Conservation (phyloP, 192 early-diverging fungal genomes). For the Dissophora ornata region DNA sequence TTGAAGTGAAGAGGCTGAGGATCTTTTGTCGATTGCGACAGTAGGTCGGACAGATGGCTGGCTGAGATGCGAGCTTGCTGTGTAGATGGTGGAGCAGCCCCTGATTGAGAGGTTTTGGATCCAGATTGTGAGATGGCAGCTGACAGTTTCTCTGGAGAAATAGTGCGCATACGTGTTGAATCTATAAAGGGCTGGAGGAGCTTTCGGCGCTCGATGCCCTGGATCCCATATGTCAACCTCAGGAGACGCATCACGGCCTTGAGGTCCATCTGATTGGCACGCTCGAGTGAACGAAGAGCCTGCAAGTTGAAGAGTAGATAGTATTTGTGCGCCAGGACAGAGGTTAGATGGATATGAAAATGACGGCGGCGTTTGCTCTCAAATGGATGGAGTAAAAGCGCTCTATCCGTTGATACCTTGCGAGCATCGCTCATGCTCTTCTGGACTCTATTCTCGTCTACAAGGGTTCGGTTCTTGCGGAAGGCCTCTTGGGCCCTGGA, state of each 20-base stretch:
- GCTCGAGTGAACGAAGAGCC: conserved; percentile 45
- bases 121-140: conserved; percentile 6
- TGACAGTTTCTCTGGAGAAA: conserved; percentile 19
- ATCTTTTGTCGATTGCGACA: neutral
- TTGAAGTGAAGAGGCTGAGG: conserved; percentile 18
- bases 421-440: conserved; percentile 40
- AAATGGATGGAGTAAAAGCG: no score
- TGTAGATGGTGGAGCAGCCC: neutral
- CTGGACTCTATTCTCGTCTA: conserved; percentile 13
- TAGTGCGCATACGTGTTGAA: conserved; percentile 16
- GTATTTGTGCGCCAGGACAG: no score
- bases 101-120: neutral
- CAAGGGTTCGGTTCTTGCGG: conserved; percentile 14
- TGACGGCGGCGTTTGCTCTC: no score
- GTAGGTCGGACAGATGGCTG: neutral
- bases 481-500: conserved; percentile 26
- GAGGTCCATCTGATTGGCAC: conserved; percentile 47
- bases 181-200: conserved; percentile 39
- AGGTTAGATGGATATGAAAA: no score
- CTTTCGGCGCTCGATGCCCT: conserved; percentile 28
- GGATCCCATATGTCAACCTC: conserved; percentile 26
- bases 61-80: neutral
- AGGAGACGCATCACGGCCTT: conserved; percentile 30
- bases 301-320: neutral
- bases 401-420: conserved; percentile 17